Evolutionary conservation across 2,329 filamentous ascomycete genomes (phyloP), one percentile per base, ranked within the genome.

Genomic region (Ascochyta pisi): DNA sequence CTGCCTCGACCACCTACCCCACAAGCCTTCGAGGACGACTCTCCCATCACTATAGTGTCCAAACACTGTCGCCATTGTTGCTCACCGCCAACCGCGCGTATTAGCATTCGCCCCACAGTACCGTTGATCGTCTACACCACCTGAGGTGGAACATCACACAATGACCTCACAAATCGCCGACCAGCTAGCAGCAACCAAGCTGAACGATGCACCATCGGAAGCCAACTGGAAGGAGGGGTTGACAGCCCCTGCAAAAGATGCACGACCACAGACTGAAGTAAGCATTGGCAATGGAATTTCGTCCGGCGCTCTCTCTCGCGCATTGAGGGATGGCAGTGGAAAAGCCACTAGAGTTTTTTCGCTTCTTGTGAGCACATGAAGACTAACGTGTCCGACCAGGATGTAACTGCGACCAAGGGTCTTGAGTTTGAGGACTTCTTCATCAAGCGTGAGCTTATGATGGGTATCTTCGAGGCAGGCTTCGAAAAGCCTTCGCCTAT

Each of bases 401-500:
- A 99, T 90, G 96, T 99, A 60, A 98, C 94, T 54, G 93, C 92
- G 70, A 99, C 94, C 29, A 98, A 97, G 81, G 95, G 95, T 58
- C 84, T 99, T 60, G 95, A 99, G 68, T 99, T 97, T 73, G 96
- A 99, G 78, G 91, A 98, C 66, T 97, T 99, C 76, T 90, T 90
- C 65, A 89, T 99, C 68, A 96, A 96, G 82, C 86, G 95, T 74
- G 91, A 96, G 75, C 82, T 99, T 59, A 86, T 99, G 81, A 99
- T 98, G 94, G 95, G 95, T 61, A 98, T 99, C 65, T 99, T 98
- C 77, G 95, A 99, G 81, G 95, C 95, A 66, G 95, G 95, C 62
- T 99, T 97, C 77, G 95, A 99, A 77, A 97, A 96, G 80, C 95
- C 95, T 15, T 99, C 95, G 54, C 95, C 95, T 10, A 99, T 99